Base-by-base conservation (phyloP, 1,284 basidiomycete genomes). In the Phellinidium pouzarii region DNA sequence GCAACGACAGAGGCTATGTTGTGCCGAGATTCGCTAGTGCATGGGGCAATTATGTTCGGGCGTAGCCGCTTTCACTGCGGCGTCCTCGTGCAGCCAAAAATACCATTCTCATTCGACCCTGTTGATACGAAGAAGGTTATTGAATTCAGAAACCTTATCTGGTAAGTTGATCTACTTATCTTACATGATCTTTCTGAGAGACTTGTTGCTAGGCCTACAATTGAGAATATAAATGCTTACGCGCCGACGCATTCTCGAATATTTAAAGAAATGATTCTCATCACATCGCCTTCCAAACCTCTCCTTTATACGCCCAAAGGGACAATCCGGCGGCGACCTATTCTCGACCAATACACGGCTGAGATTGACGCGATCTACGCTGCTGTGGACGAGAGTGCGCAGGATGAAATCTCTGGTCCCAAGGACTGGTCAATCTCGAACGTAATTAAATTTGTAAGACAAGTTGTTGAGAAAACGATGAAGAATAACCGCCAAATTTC, bases 21-120 rank as follows among this genome's bases (percentile, higher is more conserved):
- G 29, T 64, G 63, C 34, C 64, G 65, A 31, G 62, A 72, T 56
- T 60, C 71, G 2, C 50, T 64, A 37, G 60, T 77, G 17, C 54
- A 59, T 23, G 38, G 57, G 43, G 61, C 62, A 6, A 54, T 73
- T 23, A 66, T 72, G 64, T 66, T 77, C 54, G 75, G 75, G 1
- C 61, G 71, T 1, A 70, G 71, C 3, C 61, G 66, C 12, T 71
- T 73, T 59, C 69, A 74, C 47, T 66, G 65, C 7, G 75, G 74
- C 1, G 64, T 77, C 14, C 54, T 76, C 11, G 58, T 78, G 14
- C 67, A 75, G 25, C 73, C 73, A 0, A 58, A 47, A 5, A 55
- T 63, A 3, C 22, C n/a, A 5, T 48, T 29, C n/a, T 27, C n/a
- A n/a, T 48, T 56, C 20, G 38, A 56, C 36, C 54, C 44, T 1